Base-by-base conservation (phyloP, 2,329 filamentous ascomycete genomes). In the Emergomyces africanus region DNA sequence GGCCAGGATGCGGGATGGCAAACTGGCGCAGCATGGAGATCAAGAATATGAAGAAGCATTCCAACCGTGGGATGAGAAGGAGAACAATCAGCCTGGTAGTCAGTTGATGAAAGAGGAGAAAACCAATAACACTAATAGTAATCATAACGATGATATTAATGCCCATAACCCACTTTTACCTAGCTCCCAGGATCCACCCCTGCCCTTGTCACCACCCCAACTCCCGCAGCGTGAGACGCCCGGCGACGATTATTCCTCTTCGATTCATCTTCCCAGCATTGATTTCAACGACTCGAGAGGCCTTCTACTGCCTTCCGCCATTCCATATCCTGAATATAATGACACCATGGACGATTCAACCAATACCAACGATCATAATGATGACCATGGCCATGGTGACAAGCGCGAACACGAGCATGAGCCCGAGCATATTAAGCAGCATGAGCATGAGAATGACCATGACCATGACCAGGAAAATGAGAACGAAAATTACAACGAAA, bases 391-490 rank as follows among this genome's bases (percentile, higher is more conserved):
- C 10, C 50, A 49, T 62, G 62, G 39, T 59, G 59, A 41, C 54
- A 62, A 39, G 65, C 25, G 30, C 48, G 48, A 50, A 8, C 48
- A n/a, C 15, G n/a, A 53, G 25, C 2, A 50, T 20, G 30, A 37
- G n/a, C 50, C 6, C 62, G 62, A 44, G 60, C 60, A 48, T 54
- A 58, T 61, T 35, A 65, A 71, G 41, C 61, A 64, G 28, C 59
- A 61, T 28, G 65, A 71, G 41, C 61, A 65, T 44, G 61, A 64
- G 25, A 59, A 61, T 28, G 65, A 66, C 30, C 49, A 61, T 14
- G 70, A 72, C 12, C 67, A 72, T 37, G 28, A 33, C 25, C 48
- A 50, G 33, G 50, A 20, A 23, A 54, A 62, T 9, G 28, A 55
- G 35, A 56, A 61, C 12, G 28, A 57, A 53, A 57, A 48, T 28